Evolutionary conservation across 495 filamentous ascomycete genomes (phyloP).

Genomic region (Penicillium manginii): DNA sequence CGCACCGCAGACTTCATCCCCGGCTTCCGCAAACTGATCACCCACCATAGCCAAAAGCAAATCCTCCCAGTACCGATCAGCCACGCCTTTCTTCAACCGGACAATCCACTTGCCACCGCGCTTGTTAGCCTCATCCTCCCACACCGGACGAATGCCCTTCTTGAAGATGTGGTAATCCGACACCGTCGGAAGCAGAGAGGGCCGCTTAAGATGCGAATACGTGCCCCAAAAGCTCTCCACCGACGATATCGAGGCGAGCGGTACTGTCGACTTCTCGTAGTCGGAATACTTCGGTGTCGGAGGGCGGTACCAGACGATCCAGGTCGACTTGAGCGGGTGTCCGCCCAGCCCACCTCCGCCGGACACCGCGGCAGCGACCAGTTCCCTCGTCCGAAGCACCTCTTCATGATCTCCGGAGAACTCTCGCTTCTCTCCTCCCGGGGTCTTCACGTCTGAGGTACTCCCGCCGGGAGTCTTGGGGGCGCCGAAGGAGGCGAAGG

Average conservation of each 20-base stretch:
- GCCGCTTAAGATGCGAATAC: constrained; percentile 88
- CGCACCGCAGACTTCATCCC: constrained; percentile 91
- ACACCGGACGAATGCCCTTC: constrained; percentile 94
- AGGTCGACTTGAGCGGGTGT: constrained; percentile 79
- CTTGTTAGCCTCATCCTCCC: constrained; percentile 98
- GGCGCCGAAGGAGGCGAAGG: constrained; percentile 94
- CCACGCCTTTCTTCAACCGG: constrained; percentile 92
- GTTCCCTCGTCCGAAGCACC: constrained; percentile 50
- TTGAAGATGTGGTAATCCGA: constrained; percentile 99
- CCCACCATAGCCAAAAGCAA: constrained; percentile 88
- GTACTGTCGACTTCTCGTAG: constrained; percentile 94
- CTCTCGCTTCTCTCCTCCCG: constrained; percentile 72
- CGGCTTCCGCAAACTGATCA: constrained; percentile 92
- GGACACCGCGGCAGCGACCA: constrained; percentile 27
- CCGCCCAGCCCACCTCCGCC: constrained; percentile 36
- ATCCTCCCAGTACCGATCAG: constrained; percentile 98
- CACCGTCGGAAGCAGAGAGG: constrained; percentile 83
- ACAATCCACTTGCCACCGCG: constrained; percentile 97
- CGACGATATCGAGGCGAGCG: constrained; percentile 78
- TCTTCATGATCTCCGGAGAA: constrained; percentile 58
- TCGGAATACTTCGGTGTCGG: constrained; percentile 96
- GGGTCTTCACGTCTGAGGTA: constrained; percentile 71
- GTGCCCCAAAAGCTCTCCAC: constrained; percentile 93
- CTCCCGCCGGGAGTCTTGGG: constrained; percentile 81
- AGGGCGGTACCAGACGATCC: constrained; percentile 97